Evolutionary conservation across 768 basidiomycete species (phyloP), one percentile per base, ranked within the genome.

Genomic region (Neoboletus brunneissimus): DNA sequence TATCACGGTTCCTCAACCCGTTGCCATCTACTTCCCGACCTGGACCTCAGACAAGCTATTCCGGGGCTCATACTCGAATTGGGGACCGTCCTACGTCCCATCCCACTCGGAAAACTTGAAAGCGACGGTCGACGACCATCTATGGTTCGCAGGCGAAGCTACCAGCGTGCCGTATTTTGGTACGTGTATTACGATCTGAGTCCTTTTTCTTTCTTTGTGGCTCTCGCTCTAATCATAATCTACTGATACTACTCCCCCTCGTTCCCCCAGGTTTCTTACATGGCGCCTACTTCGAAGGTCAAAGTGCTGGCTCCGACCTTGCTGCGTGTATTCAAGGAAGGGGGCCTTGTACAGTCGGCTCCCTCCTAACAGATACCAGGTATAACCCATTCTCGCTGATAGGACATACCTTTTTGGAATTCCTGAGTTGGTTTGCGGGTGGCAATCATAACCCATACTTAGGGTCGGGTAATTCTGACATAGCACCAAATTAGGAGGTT

Each of bases 111-210:
- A 77, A 22, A 84, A 86, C 64, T 63, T 86, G 42, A 74, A 78
- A 49, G 81, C 83, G 3, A 82, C 80, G 29, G 72, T 86, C n/a
- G 72, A 71, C 6, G 54, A 67, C 32, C 72, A 76, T 12, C 72
- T 87, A 15, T 86, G 80, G 76, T 87, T 87, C 63, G 80, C 83
- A 0, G 85, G 84, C 5, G 85, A 87, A 65, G 83, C 79, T 7
- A 84, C 80, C 20, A 84, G 80, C 58, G 66, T 74, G 48, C 77
- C 78, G 58, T 84, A 82, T 69, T 86, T 77, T 60, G 85, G 85
- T 82, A 49, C 44, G 79, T 72, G 3, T 15, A 15, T 42, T 25
- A 25, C 11, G 8, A 20, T 23, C 32, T 15, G 15, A 47, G 13
- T 15, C 8, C 4, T 11, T 15, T 47, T 12, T 20, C 4, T 35